Percentiles rank a stretch among this genome's conserved stretches.
These are phyloP conservation scores for Oryza rufipogon DNA, from an alignment of 176 grass and related monocot species.

Conservation along the genomic window DNA sequence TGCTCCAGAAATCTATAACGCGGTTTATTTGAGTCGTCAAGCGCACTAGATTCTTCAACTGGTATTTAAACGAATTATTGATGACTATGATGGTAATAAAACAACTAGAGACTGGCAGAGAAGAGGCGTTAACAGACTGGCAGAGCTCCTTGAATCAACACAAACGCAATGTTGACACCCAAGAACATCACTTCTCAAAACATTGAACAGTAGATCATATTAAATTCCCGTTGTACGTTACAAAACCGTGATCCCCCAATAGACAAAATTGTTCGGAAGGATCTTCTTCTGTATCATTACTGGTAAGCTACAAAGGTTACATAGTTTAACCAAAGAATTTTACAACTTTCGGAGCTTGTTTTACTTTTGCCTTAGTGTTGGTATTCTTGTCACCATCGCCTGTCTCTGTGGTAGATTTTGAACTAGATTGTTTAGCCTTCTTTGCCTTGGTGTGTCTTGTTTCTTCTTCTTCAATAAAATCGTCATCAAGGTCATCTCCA, in stretches of 20 bases:
- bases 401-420: background rate
- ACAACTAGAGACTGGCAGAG: background rate
- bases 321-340: constrained; percentile 73
- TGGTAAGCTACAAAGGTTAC: constrained; percentile 5
- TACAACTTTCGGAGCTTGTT: constrained; percentile 77
- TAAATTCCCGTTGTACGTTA: constrained; percentile 24
- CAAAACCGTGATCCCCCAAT: background rate
- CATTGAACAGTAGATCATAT: background rate
- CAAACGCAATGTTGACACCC: too few relatives aligned
- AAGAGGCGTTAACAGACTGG: too few relatives aligned
- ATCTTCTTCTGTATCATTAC: background rate
- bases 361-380: constrained; percentile 52
- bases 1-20: background rate
- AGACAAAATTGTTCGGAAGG: background rate
- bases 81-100: background rate
- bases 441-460: constrained; percentile 45
- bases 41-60: background rate
- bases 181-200: background rate
- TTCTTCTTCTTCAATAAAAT: constrained; percentile 74
- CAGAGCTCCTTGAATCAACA: background rate
- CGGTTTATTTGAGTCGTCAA: background rate
- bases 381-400: constrained; percentile 43
- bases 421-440: constrained; percentile 41
- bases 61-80: background rate
- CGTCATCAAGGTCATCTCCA: constrained; percentile 94